Evolutionary conservation across 768 basidiomycete species (phyloP), one percentile per base, ranked within the genome.

Genomic region (Rhodotorula diobovata): DNA sequence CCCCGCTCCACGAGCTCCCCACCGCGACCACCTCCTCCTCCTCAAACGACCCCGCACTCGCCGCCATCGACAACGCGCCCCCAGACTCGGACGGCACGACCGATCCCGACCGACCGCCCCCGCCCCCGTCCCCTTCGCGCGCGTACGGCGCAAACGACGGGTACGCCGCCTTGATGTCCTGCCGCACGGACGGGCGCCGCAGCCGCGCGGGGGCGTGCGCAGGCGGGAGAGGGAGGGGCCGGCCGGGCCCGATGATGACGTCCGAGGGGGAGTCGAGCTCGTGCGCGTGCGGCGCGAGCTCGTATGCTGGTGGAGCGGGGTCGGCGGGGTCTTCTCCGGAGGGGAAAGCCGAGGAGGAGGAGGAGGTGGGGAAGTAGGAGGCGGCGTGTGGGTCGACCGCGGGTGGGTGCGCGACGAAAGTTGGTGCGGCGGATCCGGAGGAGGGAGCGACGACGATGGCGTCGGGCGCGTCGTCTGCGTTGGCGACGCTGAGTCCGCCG

Each of bases 261-360:
- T 63, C 64, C 14, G 14, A 45, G 7, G 64, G 64, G 9, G 45
- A 37, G 57, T 63, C 56, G 58, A 28, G 34, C 43, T 59, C 62
- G 34, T 56, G 28, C 0, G 64, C 69, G 25, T 66, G 45, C 5
- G 45, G 37, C 2, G 65, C 37, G 53, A 46, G 30, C 43, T 65
- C 53, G 64, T 70, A 70, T 6, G 69, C 59, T 1, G 70, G 70
- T 2, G 69, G 62, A 0, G 63, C 61, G 20, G 54, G 37, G 30
- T 57, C 16, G 51, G 56, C 61, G 57, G n/a, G n/a, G 41, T 45
- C 41, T n/a, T 50, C 16, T 1, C 32, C 37, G 35, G 2, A 12
- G 48, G 39, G 30, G 46, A 14, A 32, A 34, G 37, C 12, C 20
- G 57, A 64, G 23, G 50, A 41, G 43, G 51, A 34, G 23, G 30